Percentiles rank a stretch among this genome's conserved stretches.
Conservation (phyloP, 2,329 filamentous ascomycete genomes). For the Myriosclerotinia duriaeana region DNA sequence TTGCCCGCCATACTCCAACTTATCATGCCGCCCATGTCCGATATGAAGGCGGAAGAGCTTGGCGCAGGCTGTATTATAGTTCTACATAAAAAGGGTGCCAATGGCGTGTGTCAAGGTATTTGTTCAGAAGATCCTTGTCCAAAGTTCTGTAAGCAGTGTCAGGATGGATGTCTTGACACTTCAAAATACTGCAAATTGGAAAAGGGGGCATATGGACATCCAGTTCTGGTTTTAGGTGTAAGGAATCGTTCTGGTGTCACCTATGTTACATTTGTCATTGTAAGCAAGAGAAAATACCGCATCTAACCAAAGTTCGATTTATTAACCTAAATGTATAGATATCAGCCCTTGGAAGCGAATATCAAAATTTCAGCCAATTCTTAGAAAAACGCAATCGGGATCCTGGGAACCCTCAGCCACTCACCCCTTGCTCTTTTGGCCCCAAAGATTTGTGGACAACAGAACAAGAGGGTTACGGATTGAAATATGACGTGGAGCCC, state of each 20-base stretch:
- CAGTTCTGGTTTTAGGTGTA: constrained; percentile 1
- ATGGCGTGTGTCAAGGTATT: background rate
- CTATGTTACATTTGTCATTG: constrained; percentile 7
- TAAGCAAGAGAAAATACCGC: background rate
- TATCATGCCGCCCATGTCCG: background rate
- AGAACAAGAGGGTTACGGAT: background rate
- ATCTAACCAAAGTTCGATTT: background rate
- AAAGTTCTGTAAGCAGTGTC: background rate
- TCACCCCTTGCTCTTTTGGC: background rate
- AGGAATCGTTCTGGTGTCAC: background rate
- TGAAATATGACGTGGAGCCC: background rate
- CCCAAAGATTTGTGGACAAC: background rate
- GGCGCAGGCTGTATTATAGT: background rate
- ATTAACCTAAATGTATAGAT: background rate
- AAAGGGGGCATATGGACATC: background rate
- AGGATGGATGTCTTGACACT: background rate
- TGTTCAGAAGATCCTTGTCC: background rate
- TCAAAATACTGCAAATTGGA: background rate
- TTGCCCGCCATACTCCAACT: no score
- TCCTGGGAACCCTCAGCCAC: background rate
- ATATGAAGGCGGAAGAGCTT: background rate
- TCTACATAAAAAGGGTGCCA: background rate
- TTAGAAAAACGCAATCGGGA: background rate
- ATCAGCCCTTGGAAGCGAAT: background rate
- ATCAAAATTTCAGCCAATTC: background rate